Conservation (phyloP, 176 grass and related monocot genomes). For the Oryza meridionalis region DNA sequence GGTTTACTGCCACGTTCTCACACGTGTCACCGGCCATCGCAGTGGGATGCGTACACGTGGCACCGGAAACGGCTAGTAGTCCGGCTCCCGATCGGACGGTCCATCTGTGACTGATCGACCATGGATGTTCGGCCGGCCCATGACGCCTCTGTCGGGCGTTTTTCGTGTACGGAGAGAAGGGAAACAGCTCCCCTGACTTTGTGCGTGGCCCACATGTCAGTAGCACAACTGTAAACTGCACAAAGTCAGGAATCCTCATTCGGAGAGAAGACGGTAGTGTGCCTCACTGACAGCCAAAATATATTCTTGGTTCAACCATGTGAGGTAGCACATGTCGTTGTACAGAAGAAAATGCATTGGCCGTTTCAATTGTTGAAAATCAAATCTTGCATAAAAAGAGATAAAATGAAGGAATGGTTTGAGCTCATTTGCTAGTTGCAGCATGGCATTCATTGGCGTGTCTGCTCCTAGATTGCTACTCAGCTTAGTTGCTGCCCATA, state of each 20-base stretch:
- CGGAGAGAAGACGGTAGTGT: no score
- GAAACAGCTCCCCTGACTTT: no score
- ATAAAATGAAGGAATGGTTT: not conserved
- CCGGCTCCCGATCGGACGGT: slow-evolving; percentile 12
- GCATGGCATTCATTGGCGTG: slow-evolving; percentile 1
- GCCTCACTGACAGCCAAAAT: slow-evolving; percentile 5
- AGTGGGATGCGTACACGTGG: not conserved
- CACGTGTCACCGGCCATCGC: not conserved
- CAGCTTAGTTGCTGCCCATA: no score
- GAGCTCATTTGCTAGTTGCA: not conserved
- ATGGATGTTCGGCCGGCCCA: not conserved
- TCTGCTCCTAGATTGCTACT: not conserved
- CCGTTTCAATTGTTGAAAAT: not conserved
- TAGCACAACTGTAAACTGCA: no score
- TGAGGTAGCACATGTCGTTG: not conserved
- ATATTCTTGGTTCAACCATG: not conserved
- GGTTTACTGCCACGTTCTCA: no score
- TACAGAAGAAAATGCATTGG: not conserved
- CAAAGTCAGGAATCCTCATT: no score
- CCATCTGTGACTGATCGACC: not conserved
- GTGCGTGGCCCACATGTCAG: no score
- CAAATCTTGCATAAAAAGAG: not conserved
- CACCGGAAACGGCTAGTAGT: not conserved
- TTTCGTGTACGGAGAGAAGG: not conserved
- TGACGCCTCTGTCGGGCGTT: not conserved